Evolutionary conservation across 2,329 filamentous ascomycete species (phyloP).

Genomic region (Periglandula ipomoeae): DNA sequence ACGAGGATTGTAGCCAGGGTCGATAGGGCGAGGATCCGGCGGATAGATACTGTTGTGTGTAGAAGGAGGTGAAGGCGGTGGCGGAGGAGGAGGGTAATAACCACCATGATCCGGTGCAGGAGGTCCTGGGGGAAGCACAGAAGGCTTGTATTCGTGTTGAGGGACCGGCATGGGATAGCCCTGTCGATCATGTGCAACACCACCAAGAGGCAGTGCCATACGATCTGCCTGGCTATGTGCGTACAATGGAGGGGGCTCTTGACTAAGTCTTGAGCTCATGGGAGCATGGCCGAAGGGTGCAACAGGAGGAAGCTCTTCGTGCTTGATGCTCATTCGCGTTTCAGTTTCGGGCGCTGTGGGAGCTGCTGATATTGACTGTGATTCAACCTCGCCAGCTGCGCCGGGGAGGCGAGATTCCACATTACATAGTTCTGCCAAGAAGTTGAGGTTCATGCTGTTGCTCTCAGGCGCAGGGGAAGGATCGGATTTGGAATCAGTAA

Average conservation of each 20-base stretch:
- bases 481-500: conserved; percentile 26
- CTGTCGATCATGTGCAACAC: conserved; percentile 14
- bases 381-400: conserved; percentile 8
- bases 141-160: conserved; percentile 10
- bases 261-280: conserved; percentile 16
- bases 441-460: conserved; percentile 20
- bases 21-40: conserved; percentile 22
- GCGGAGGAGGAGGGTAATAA: conserved; percentile 19
- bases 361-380: not conserved
- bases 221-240: conserved; percentile 13
- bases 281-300: conserved; percentile 13
- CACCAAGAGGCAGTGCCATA: conserved; percentile 14
- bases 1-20: conserved; percentile 21
- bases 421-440: conserved; percentile 26
- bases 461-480: conserved; percentile 16
- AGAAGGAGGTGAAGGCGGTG: not conserved
- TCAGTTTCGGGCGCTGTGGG: not conserved
- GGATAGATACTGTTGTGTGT: conserved; percentile 17
- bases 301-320: conserved; percentile 15
- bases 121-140: conserved; percentile 13
- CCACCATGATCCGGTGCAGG: conserved; percentile 11
- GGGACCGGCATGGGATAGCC: conserved; percentile 6
- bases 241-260: conserved; percentile 16
- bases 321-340: conserved; percentile 14
- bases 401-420: conserved; percentile 19